Conservation (phyloP, 768 basidiomycete genomes). For the Tylopilus sp. region DNA sequence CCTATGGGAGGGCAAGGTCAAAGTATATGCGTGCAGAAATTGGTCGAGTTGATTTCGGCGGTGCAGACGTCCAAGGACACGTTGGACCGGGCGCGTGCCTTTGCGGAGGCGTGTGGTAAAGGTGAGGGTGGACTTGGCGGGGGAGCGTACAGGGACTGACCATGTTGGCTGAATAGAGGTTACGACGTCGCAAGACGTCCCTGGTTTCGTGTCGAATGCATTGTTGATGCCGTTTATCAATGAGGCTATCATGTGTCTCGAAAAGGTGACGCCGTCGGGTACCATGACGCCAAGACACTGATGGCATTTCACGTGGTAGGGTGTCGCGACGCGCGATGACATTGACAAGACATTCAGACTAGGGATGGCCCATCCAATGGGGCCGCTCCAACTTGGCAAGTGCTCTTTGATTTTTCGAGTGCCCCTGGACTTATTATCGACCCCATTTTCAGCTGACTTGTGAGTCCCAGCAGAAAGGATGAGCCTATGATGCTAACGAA, state of each 20-base stretch:
- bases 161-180: conserved; percentile 63
- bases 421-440: neutral
- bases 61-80: conserved; percentile 83
- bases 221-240: conserved; percentile 97
- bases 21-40: conserved; percentile 62
- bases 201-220: conserved; percentile 94
- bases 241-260: conserved; percentile 92
- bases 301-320: conserved; percentile 42
- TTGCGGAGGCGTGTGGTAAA: conserved; percentile 89
- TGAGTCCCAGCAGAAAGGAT: conserved; percentile 12
- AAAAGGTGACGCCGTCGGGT: conserved; percentile 53
- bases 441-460: conserved; percentile 27
- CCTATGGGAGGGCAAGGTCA: too few relatives aligned
- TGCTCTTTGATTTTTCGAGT: neutral
- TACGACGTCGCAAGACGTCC: conserved; percentile 85
- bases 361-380: conserved; percentile 96
- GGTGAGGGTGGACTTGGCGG: conserved; percentile 36
- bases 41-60: conserved; percentile 93
- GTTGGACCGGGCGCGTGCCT: conserved; percentile 70
- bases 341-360: conserved; percentile 93
- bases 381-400: conserved; percentile 81
- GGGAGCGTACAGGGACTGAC: neutral
- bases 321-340: conserved; percentile 88
- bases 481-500: neutral
- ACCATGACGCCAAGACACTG: neutral